Conservation (phyloP, 2,329 filamentous ascomycete genomes). For the Colletotrichum cordylinicola region DNA sequence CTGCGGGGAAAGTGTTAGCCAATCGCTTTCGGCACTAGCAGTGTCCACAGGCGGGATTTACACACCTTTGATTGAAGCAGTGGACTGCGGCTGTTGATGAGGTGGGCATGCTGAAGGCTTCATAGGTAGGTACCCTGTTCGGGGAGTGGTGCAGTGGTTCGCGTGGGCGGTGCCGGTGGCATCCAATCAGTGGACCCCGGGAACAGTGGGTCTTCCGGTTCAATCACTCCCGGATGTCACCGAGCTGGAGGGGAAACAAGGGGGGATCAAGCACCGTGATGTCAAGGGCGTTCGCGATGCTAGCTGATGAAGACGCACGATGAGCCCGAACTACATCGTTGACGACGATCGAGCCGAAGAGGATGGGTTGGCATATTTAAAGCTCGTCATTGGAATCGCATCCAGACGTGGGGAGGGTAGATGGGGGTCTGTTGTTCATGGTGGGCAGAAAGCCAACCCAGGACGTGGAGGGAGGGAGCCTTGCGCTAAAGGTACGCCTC, state of each 20-base stretch:
- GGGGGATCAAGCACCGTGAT: background rate
- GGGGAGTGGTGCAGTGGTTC: background rate
- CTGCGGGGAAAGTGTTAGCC: background rate
- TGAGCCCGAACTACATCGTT: background rate
- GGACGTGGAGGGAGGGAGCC: background rate
- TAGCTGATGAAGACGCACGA: background rate
- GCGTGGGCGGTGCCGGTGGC: background rate
- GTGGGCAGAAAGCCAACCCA: background rate
- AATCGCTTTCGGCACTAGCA: background rate
- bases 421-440: background rate
- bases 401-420: background rate
- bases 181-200: background rate
- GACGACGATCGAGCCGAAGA: background rate
- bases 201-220: background rate
- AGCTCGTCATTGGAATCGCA: background rate
- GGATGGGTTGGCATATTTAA: background rate
- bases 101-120: background rate
- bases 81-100: conserved; percentile 3
- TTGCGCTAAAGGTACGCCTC: background rate
- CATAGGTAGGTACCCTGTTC: background rate
- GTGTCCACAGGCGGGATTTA: background rate
- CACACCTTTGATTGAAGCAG: background rate
- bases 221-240: background rate
- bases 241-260: background rate
- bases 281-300: background rate